phyloP scores from a whole-genome alignment of 1,139 yeast species.

The Saccharomycopsis hybrid region DNA sequence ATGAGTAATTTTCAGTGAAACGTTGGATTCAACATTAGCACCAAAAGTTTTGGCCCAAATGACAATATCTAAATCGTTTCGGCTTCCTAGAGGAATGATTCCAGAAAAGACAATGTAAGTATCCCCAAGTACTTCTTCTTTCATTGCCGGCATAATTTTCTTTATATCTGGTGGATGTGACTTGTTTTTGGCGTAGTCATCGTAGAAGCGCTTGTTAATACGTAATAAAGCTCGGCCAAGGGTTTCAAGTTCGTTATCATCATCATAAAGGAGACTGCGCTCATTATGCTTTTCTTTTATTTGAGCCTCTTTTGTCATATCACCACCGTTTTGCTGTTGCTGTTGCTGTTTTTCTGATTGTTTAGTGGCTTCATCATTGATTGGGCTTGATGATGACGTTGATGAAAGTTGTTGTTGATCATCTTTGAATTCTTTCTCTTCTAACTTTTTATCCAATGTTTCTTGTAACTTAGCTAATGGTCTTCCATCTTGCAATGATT shows the following conservation, averaged over 20 bases:
- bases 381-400: not conserved
- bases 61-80: constrained; percentile 59
- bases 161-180: constrained; percentile 49
- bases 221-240: constrained; percentile 56
- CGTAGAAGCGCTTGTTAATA: constrained; percentile 65
- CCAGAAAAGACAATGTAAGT: constrained; percentile 79
- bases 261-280: constrained; percentile 60
- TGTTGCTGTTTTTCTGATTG: not conserved
- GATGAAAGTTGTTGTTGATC: too few relatives aligned
- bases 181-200: constrained; percentile 28
- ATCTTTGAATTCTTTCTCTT: too few relatives aligned
- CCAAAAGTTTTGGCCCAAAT: constrained; percentile 93
- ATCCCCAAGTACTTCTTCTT: constrained; percentile 58
- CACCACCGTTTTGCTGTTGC: constrained; percentile 30
- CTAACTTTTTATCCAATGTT: constrained; percentile 43
- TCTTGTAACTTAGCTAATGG: constrained; percentile 82
- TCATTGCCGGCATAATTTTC: constrained; percentile 65
- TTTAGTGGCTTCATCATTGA: too few relatives aligned
- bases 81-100: constrained; percentile 69
- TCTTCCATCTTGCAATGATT: constrained; percentile 36
- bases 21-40: constrained; percentile 72
- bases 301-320: too few relatives aligned
- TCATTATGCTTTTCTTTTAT: constrained; percentile 26
- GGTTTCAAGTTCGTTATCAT: constrained; percentile 67
- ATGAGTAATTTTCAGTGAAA: constrained; percentile 75